Percentiles rank a stretch among this genome's conserved stretches.
phyloP scores from a whole-genome alignment of 768 basidiomycete genomes.

The Zangia roseola region DNA sequence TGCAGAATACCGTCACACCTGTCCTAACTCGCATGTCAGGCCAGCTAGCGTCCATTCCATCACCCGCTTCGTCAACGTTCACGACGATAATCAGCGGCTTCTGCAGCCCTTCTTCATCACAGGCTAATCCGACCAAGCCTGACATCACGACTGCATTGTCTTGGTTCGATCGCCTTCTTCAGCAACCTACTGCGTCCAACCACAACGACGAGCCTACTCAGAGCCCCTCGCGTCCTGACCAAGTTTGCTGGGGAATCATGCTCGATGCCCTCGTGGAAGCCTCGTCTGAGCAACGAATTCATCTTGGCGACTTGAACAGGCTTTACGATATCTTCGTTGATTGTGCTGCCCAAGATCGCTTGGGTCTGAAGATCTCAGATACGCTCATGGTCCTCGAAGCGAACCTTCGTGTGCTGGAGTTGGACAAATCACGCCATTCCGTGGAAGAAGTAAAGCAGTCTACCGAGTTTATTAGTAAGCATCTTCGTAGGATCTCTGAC shows the following conservation, averaged over 20 bases:
- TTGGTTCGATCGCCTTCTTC: conserved; percentile 71
- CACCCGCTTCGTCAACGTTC: conserved; percentile 63
- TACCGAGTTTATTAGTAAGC: conserved; percentile 29
- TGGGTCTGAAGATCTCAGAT: conserved; percentile 37
- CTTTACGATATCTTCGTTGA: conserved; percentile 44
- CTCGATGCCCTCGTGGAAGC: conserved; percentile 51
- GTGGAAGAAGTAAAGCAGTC: conserved; percentile 11
- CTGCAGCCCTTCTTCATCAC: conserved; percentile 39
- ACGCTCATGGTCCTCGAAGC: conserved; percentile 43
- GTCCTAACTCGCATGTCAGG: conserved; percentile 7
- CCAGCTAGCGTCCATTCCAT: conserved; percentile 44
- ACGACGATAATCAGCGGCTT: conserved; percentile 65
- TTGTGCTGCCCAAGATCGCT: conserved; percentile 35
- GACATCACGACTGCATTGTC: conserved; percentile 62
- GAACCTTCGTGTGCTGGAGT: conserved; percentile 36
- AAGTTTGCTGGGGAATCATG: conserved; percentile 56
- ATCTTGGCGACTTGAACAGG: conserved; percentile 54
- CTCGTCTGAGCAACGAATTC: conserved; percentile 30
- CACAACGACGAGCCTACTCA: conserved; percentile 44
- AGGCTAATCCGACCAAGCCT: conserved; percentile 10
- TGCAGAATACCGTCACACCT: not conserved
- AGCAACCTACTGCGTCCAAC: conserved; percentile 35
- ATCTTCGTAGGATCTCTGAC: conserved; percentile 3
- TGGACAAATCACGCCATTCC: conserved; percentile 1
- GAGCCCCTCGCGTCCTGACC: conserved; percentile 50